Evolutionary conservation across 306 rosid species (phyloP), one percentile per base, ranked within the genome.

Genomic region (Prunus mongolica): DNA sequence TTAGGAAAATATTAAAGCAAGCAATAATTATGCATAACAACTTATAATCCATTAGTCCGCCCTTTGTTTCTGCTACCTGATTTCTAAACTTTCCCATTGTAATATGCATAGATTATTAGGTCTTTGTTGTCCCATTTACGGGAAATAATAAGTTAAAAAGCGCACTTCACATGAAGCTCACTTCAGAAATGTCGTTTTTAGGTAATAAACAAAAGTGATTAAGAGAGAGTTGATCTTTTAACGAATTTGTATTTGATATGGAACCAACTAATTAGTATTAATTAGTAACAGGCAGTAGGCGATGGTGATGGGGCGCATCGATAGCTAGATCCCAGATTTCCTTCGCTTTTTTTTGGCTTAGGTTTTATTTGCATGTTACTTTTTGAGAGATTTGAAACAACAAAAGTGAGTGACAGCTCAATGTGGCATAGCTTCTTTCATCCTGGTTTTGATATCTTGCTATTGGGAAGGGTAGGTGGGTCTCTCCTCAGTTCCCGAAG

Each of bases 51-150:
- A 60, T 47, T 71, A 46, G 69, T 67, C 88, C 84, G 87, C 89
- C 90, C 83, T 84, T 69, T 14, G 92, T 86, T 88, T 73, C 69
- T 47, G 90, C 88, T 75, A 73, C 88, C 89, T 79, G 91, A 71
- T 79, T 88, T 84, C 54, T 25, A 1, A 67, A 71, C 60, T 28
- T 57, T 78, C 76, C 75, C 51, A 76, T 34, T 78, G 76, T 34
- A 66, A 50, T 19, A 67, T 49, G 45, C 55, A 46, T 75, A 67
- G 62, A 34, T 69, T 61, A 57, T 20, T 27, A 25, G 7, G 12
- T 27, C 3, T 60, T 73, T 45, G 69, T 28, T 73, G 68, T 38
- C 51, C 10, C 38, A 19, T 71, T 30, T 2, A 54, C 8, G 47
- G 20, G 44, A 55, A 8, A 19, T 51, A 16, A 49, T 71, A 34